phyloP scores from a whole-genome alignment of 768 basidiomycete species.

The Amanita subjunquillea region DNA sequence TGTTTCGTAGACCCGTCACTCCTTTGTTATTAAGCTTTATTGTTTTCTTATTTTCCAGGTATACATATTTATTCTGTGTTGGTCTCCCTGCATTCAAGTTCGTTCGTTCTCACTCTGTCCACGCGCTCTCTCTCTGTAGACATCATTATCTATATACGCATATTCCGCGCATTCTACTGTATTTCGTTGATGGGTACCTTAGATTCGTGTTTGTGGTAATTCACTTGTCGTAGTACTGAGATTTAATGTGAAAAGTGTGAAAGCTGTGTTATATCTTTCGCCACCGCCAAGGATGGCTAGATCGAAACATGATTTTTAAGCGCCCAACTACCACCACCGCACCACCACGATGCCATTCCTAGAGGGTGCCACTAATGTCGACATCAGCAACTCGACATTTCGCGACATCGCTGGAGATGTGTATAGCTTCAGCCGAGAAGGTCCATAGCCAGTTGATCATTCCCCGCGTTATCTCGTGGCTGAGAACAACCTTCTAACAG shows the following conservation, averaged over 20 bases:
- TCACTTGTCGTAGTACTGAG: background rate
- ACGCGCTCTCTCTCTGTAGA: background rate
- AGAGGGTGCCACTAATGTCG: background rate
- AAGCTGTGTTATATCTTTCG: background rate
- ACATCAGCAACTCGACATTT: background rate
- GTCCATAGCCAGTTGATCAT: background rate
- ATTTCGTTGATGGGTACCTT: background rate
- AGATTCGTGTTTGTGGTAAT: background rate
- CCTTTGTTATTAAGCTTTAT: background rate
- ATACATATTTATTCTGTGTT: background rate
- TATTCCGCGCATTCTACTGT: background rate
- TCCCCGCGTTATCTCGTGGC: too few species aligned
- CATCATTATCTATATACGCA: background rate
- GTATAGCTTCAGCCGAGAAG: background rate
- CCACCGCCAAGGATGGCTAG: too few species aligned
- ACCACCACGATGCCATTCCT: background rate
- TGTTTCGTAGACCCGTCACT: background rate
- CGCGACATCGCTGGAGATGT: background rate
- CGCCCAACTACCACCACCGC: too few species aligned
- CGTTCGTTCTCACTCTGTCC: background rate
- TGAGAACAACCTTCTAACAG: background rate
- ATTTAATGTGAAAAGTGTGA: too few species aligned
- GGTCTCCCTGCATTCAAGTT: background rate
- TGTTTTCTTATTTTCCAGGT: background rate
- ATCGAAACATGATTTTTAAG: too few species aligned